phyloP scores from a whole-genome alignment of 768 basidiomycete species.

The Agrocybe praecox region DNA sequence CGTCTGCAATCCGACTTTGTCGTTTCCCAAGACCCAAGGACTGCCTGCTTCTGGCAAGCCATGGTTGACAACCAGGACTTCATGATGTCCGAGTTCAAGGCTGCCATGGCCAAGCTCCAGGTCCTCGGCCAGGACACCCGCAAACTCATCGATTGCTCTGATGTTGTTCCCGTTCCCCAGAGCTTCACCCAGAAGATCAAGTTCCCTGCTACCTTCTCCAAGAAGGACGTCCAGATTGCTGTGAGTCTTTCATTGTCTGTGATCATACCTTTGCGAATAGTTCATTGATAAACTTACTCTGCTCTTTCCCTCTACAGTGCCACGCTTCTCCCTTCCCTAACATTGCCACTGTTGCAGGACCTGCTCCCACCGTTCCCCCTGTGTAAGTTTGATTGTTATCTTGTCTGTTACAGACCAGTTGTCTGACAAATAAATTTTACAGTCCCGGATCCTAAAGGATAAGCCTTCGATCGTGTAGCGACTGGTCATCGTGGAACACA shows the following conservation, averaged over 20 bases:
- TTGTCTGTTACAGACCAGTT: no score
- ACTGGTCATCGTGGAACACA: no score
- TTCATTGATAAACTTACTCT: no score
- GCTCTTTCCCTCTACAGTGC: not conserved
- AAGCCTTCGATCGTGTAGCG: no score
- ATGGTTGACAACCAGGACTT: constrained; percentile 20
- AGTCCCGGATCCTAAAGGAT: no score
- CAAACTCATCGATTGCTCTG: constrained; percentile 36
- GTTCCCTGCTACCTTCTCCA: constrained; percentile 3
- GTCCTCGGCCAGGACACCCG: constrained; percentile 27
- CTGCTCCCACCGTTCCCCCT: not conserved
- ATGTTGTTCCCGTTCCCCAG: constrained; percentile 22
- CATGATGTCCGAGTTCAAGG: constrained; percentile 24
- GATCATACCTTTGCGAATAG: no score
- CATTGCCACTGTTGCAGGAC: not conserved
- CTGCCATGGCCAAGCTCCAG: constrained; percentile 34
- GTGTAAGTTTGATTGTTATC: not conserved
- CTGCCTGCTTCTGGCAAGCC: constrained; percentile 12
- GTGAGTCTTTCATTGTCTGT: no score
- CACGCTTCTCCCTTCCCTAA: not conserved
- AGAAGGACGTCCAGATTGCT: not conserved
- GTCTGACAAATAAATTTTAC: no score
- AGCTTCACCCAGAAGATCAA: constrained; percentile 3
- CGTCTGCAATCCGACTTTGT: constrained; percentile 38
- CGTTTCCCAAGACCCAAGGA: constrained; percentile 15